Evolutionary conservation across 1,284 basidiomycete genomes (phyloP).

Genomic region (Mycena citricolor): DNA sequence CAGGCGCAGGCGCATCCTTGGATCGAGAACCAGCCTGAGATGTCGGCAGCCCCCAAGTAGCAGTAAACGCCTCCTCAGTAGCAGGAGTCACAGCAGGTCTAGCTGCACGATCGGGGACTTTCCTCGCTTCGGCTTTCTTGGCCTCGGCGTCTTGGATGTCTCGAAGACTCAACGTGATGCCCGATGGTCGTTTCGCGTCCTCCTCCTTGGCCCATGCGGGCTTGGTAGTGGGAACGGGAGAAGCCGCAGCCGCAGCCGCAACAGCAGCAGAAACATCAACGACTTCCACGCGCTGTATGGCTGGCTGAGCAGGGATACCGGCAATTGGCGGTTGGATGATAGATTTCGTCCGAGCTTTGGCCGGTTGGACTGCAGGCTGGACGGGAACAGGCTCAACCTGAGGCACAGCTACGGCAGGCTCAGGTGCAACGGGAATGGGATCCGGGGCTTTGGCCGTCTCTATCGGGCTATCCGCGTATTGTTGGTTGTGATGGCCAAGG

Average conservation of each 20-base stretch:
- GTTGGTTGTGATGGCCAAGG: conserved; percentile 57
- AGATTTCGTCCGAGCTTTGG: conserved; percentile 23
- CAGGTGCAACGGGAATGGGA: conserved; percentile 13
- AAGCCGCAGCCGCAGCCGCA: conserved; percentile 20
- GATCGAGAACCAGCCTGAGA: conserved; percentile 64
- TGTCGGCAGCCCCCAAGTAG: conserved; percentile 79
- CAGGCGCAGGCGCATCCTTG: conserved; percentile 46
- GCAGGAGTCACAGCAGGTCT: conserved; percentile 40
- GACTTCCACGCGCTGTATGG: conserved; percentile 16
- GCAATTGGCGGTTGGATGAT: too few relatives aligned
- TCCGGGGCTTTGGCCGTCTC: conserved; percentile 15
- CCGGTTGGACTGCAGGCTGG: conserved; percentile 18
- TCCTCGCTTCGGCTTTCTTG: conserved; percentile 76
- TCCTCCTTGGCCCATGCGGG: conserved; percentile 66
- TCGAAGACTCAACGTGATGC: conserved; percentile 69
- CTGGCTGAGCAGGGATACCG: conserved; percentile 14
- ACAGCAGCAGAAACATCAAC: conserved; percentile 12
- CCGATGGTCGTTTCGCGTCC: conserved; percentile 53
- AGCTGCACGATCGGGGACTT: conserved; percentile 57
- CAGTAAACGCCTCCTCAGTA: conserved; percentile 61
- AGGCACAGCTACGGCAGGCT: conserved; percentile 27
- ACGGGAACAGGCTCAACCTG: conserved; percentile 16
- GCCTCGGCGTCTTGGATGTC: conserved; percentile 96
- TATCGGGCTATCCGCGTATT: conserved; percentile 29
- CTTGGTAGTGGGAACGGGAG: conserved; percentile 38